These are phyloP conservation scores for Ganoderma meredithae DNA, from an alignment of 1,284 basidiomycete genomes.

Conservation along the genomic window DNA sequence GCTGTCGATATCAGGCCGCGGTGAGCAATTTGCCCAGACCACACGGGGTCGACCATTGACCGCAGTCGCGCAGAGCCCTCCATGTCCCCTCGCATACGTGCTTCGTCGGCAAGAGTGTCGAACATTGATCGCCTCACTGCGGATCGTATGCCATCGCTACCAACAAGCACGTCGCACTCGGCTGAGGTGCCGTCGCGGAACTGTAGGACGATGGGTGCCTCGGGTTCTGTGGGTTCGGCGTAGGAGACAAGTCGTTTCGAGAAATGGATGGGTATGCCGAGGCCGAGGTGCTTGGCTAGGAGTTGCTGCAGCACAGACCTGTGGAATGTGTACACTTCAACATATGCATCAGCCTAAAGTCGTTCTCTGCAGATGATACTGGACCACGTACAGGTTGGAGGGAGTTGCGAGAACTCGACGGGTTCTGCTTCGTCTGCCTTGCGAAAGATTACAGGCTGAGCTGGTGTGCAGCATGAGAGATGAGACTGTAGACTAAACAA, in stretches of 20 bases:
- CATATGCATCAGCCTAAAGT: background rate
- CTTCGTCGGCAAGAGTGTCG: constrained; percentile 16
- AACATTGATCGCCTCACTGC: constrained; percentile 48
- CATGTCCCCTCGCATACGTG: background rate
- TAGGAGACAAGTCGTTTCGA: constrained; percentile 49
- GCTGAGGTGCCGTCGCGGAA: constrained; percentile 50
- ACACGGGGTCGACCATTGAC: constrained; percentile 20
- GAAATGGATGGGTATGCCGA: constrained; percentile 44
- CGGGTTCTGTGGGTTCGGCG: constrained; percentile 21
- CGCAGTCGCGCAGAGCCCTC: background rate
- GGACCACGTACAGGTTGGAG: constrained; percentile 24
- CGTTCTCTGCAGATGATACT: constrained; percentile 14
- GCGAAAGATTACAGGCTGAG: constrained; percentile 4
- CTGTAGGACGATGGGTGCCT: constrained; percentile 27
- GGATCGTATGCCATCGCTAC: constrained; percentile 57
- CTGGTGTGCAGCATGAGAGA: background rate
- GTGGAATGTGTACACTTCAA: constrained; percentile 46
- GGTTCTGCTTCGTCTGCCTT: constrained; percentile 28
- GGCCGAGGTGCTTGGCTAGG: constrained; percentile 47
- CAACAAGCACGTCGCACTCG: constrained; percentile 53
- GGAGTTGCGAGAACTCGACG: constrained; percentile 14
- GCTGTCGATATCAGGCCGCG: constrained; percentile 24
- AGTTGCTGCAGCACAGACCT: constrained; percentile 52
- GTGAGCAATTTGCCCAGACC: constrained; percentile 31
- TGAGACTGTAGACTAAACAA: background rate